Evolutionary conservation across 1,139 yeast species (phyloP), one percentile per base, ranked within the genome.

Genomic region (Yamadazyma oceani): DNA sequence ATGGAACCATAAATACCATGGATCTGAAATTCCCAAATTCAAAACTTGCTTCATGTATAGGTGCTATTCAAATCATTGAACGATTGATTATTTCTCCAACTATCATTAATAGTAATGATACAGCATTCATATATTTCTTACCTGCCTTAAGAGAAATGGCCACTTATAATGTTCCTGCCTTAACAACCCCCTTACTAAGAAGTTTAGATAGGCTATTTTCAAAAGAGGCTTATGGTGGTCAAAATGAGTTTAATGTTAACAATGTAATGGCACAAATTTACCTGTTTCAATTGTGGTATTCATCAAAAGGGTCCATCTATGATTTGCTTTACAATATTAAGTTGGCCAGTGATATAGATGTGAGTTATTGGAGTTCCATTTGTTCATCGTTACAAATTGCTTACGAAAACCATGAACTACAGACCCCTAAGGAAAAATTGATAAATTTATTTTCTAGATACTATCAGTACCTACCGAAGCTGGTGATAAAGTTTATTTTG

Each of bases 221-320:
- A 6, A 58, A 55, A 21, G 58, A 58, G 11, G 35, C 54, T 3
- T 53, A 57, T 38, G 30, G 31, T 6, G 13, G 17, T n/a, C 19
- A 37, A 13, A 37, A 12, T n/a, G 34, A 36, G 5, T 28, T 31
- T 5, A 40, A 43, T 34, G 34, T 40, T 7, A 45, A 45, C 24
- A 37, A 37, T 14, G 35, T 41, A 3, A 45, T 41, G 38, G 48
- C 45, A 10, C 49, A 41, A 26, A 33, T 49, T 2, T 55, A 66
- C 14, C 75, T 75, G 11, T 69, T 69, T 45, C 77, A 75, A 32
- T 51, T 72, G 14, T 79, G 83, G 82, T 69, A 70, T 42, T 63
- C 78, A 0, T 51, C 63, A 2, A 55, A 64, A 1, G 49, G 53
- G 12, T 74, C 82, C 2, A 65, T 80, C 1, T 67, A 69, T 33